phyloP scores from a whole-genome alignment of 2,329 filamentous ascomycete genomes.

The Talaromyces marneffei region DNA sequence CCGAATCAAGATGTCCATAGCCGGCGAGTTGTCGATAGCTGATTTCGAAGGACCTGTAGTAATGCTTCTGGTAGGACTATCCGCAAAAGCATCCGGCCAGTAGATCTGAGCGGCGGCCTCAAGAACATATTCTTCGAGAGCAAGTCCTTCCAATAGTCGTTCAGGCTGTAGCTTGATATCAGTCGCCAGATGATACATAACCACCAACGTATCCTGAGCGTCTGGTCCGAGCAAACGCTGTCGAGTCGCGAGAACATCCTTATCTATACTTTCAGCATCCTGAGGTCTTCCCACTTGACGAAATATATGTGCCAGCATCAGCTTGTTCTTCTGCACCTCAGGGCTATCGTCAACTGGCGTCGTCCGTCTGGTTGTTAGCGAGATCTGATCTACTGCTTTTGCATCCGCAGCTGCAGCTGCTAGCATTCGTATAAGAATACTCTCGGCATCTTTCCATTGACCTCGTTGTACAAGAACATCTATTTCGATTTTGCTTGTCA shows the following conservation, averaged over 20 bases:
- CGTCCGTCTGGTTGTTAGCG: neutral
- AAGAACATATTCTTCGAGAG: conserved; percentile 10
- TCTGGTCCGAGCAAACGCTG: conserved; percentile 10
- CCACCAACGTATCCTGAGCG: conserved; percentile 7
- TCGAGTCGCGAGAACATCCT: neutral
- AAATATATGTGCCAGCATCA: conserved; percentile 15
- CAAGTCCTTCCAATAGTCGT: conserved; percentile 9
- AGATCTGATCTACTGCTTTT: neutral
- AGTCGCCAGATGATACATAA: conserved; percentile 10
- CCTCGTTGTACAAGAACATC: conserved; percentile 11
- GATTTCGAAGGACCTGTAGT: neutral
- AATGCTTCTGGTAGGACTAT: neutral
- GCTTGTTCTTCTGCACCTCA: conserved; percentile 12
- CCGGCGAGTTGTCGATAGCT: conserved; percentile 1
- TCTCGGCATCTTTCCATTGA: conserved; percentile 15
- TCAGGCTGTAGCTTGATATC: conserved; percentile 12
- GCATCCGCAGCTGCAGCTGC: conserved; percentile 5
- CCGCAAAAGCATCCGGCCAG: conserved; percentile 2
- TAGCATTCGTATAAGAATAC: conserved; percentile 9
- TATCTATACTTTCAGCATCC: conserved; percentile 13
- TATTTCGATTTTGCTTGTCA: conserved; percentile 11
- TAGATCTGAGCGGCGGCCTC: conserved; percentile 10
- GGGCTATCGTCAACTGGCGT: conserved; percentile 1
- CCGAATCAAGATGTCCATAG: conserved; percentile 13
- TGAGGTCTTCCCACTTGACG: conserved; percentile 11